Percentiles rank a stretch among this genome's conserved stretches.
Evolutionary conservation across 2,329 filamentous ascomycete species (phyloP).

Genomic region (Arachnopeziza araneosa): DNA sequence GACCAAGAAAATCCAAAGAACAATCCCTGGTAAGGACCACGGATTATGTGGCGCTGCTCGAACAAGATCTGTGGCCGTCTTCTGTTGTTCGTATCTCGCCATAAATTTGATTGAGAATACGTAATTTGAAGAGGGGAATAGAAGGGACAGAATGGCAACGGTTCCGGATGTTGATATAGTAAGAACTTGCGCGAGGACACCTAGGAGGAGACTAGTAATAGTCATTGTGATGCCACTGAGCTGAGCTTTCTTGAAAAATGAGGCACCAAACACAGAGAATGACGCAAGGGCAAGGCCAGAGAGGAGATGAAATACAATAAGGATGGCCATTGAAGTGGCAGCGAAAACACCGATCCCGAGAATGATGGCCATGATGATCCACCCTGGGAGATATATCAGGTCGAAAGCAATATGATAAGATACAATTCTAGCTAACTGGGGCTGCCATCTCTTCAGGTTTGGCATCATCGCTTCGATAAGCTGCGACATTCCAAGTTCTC

Average conservation of each 20-base stretch:
- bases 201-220: conserved; percentile 67
- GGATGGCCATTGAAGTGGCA: conserved; percentile 56
- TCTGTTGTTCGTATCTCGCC: conserved; percentile 67
- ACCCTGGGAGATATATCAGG: conserved; percentile 73
- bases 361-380: conserved; percentile 70
- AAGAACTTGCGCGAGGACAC: conserved; percentile 74
- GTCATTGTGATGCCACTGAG: conserved; percentile 78
- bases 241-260: conserved; percentile 83
- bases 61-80: conserved; percentile 54
- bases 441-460: conserved; percentile 66
- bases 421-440: conserved; percentile 70
- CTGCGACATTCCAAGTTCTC: conserved; percentile 82
- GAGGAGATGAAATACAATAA: conserved; percentile 70
- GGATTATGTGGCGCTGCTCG: conserved; percentile 57
- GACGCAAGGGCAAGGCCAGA: conserved; percentile 73
- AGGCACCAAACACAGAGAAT: conserved; percentile 73
- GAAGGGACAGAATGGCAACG: conserved; percentile 63
- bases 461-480: conserved; percentile 91
- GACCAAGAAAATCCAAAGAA: conserved; percentile 70
- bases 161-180: conserved; percentile 52
- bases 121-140: conserved; percentile 87
- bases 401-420: conserved; percentile 78
- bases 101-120: conserved; percentile 73
- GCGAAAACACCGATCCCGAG: conserved; percentile 59
- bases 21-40: conserved; percentile 67